Evolutionary conservation across 2,329 filamentous ascomycete species (phyloP).

Genomic region (Ophiostoma quercus): DNA sequence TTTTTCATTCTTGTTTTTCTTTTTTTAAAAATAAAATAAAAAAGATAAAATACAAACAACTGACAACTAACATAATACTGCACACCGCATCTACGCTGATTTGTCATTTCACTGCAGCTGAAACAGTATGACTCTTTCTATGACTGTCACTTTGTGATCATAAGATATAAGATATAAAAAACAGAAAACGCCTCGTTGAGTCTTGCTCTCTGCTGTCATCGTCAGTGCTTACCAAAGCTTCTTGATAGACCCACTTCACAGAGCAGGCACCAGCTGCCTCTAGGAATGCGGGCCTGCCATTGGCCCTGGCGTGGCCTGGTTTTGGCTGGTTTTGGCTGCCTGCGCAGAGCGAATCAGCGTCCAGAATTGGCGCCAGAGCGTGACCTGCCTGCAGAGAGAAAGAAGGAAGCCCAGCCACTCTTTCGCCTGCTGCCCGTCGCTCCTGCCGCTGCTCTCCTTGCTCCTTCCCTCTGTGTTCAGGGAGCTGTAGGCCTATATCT

Average conservation of each 20-base stretch:
- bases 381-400: background rate
- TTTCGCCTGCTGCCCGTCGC: background rate
- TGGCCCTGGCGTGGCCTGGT: background rate
- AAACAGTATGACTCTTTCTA: background rate
- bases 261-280: conserved; percentile 17
- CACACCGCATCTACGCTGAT: background rate
- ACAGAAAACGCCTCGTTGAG: background rate
- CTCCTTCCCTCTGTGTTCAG: background rate
- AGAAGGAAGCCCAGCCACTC: background rate
- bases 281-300: conserved; percentile 7
- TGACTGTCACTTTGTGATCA: background rate
- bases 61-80: no score
- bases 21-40: no score
- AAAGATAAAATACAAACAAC: no score
- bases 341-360: conserved; percentile 18
- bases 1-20: no score
- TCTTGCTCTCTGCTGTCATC: background rate
- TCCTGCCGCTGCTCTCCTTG: background rate
- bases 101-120: background rate
- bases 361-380: conserved; percentile 16
- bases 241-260: background rate
- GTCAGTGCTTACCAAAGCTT: conserved; percentile 1
- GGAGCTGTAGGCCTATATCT: background rate
- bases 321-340: no score
- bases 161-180: no score